Percentiles rank a stretch among this genome's conserved stretches.
Conservation (phyloP, 2,329 filamentous ascomycete genomes). For the Cercospora citrullina region DNA sequence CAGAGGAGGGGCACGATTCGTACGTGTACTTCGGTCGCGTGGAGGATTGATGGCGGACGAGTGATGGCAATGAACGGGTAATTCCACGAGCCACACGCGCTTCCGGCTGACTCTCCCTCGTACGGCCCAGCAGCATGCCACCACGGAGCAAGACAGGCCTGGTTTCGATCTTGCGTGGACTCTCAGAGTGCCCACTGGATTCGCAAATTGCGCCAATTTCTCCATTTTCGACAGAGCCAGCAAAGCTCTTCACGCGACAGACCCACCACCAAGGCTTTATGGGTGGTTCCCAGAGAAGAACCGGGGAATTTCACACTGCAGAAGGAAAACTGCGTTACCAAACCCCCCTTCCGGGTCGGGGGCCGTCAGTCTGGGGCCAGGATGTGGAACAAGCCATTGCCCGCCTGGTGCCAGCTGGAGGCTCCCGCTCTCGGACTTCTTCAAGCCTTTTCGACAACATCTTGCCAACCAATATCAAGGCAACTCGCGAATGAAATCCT, state of each 20-base stretch:
- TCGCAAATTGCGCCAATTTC: background rate
- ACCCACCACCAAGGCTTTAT: background rate
- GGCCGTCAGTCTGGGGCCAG: background rate
- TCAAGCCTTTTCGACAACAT: conserved; percentile 3
- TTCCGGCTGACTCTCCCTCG: background rate
- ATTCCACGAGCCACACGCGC: background rate
- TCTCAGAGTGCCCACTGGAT: background rate
- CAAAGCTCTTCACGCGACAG: background rate
- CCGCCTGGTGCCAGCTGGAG: background rate
- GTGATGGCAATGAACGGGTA: background rate
- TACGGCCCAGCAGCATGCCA: background rate
- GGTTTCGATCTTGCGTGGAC: background rate
- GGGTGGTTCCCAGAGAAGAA: conserved; percentile 1
- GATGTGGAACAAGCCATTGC: background rate
- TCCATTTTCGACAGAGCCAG: background rate
- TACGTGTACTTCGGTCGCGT: too few relatives aligned
- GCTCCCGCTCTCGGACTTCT: background rate
- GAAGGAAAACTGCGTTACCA: background rate
- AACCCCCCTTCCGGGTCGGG: conserved; percentile 1
- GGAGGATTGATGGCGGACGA: background rate
- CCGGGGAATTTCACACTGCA: background rate
- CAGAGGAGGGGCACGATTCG: too few relatives aligned
- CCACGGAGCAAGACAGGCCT: background rate
- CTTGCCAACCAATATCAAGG: background rate
- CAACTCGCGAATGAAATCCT: background rate